Evolutionary conservation across 2,329 filamentous ascomycete species (phyloP).

Genomic region (Hypoxylon sp.): DNA sequence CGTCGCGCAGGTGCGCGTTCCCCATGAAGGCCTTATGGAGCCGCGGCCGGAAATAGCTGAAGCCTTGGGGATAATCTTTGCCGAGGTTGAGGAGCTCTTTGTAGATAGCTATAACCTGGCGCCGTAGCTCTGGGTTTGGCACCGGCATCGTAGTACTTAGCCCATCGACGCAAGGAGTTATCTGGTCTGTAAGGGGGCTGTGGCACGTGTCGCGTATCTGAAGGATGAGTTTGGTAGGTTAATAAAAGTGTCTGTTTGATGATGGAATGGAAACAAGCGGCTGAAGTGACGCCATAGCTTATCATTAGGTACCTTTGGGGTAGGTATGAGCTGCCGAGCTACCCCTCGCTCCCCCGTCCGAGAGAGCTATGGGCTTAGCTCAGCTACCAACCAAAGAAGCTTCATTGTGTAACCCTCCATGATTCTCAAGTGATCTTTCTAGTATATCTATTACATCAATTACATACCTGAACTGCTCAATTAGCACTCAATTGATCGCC

Average conservation of each 20-base stretch:
- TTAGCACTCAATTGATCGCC: slow-evolving; percentile 9
- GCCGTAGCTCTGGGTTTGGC: slow-evolving; percentile 72
- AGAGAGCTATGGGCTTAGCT: slow-evolving; percentile 2
- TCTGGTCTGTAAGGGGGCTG: background rate
- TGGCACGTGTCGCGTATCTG: background rate
- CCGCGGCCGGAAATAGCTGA: slow-evolving; percentile 81
- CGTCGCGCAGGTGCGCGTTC: slow-evolving; percentile 78
- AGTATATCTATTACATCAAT: background rate
- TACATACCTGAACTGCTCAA: background rate
- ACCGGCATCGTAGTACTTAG: slow-evolving; percentile 49
- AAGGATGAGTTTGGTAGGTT: background rate
- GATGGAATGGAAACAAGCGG: background rate
- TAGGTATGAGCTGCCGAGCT: slow-evolving; percentile 3
- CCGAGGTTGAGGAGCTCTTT: slow-evolving; percentile 94
- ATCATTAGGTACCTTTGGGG: background rate
- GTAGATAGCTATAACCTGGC: slow-evolving; percentile 87
- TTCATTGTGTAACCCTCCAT: background rate
- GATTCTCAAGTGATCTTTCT: background rate
- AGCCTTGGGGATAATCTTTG: slow-evolving; percentile 88
- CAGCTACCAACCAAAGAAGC: background rate
- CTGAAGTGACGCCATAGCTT: slow-evolving; percentile 44
- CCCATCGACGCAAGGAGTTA: slow-evolving; percentile 1
- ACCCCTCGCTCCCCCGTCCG: no score
- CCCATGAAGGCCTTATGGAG: slow-evolving; percentile 88
- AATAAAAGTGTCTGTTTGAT: background rate